A percentile compares a stretch with the other conserved stretches of the same genome.
Evolutionary conservation across 2,329 filamentous ascomycete species (phyloP).

Genomic region (Diaporthe vaccinii): DNA sequence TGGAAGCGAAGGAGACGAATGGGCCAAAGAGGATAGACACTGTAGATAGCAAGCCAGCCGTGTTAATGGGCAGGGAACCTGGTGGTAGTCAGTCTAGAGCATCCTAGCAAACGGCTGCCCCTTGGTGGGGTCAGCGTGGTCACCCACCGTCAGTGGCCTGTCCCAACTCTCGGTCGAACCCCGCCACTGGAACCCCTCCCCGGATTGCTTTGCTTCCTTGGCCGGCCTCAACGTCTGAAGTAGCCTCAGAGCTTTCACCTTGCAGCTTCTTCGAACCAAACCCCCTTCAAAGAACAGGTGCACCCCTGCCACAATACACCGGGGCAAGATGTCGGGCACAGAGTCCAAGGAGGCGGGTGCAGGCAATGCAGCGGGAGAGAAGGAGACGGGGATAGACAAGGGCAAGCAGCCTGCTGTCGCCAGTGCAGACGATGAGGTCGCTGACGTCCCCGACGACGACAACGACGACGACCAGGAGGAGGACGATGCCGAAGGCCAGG

Average conservation of each 20-base stretch:
- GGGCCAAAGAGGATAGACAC: too few relatives aligned
- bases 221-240: background rate
- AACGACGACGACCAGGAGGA: conserved; percentile 54
- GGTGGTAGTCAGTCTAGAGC: background rate
- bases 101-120: background rate
- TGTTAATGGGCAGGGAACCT: background rate
- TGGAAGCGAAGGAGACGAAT: too few relatives aligned
- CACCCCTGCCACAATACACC: background rate
- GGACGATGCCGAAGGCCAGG: conserved; percentile 50
- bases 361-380: conserved; percentile 61
- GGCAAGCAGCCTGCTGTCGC: conserved; percentile 61
- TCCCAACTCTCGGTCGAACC: background rate
- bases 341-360: conserved; percentile 74
- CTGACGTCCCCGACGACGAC: conserved; percentile 54
- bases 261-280: background rate
- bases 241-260: background rate
- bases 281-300: background rate
- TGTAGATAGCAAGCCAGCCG: too few relatives aligned
- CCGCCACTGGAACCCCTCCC: conserved; percentile 13
- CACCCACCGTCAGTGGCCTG: too few relatives aligned
- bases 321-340: conserved; percentile 62
- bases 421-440: conserved; percentile 61
- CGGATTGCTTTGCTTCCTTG: background rate
- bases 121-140: conserved; percentile 21
- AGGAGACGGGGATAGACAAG: conserved; percentile 55